Evolutionary conservation across 163 green algal genomes (phyloP), one percentile per base, ranked within the genome.

Genomic region (Chlamydomonas reinhardtii): DNA sequence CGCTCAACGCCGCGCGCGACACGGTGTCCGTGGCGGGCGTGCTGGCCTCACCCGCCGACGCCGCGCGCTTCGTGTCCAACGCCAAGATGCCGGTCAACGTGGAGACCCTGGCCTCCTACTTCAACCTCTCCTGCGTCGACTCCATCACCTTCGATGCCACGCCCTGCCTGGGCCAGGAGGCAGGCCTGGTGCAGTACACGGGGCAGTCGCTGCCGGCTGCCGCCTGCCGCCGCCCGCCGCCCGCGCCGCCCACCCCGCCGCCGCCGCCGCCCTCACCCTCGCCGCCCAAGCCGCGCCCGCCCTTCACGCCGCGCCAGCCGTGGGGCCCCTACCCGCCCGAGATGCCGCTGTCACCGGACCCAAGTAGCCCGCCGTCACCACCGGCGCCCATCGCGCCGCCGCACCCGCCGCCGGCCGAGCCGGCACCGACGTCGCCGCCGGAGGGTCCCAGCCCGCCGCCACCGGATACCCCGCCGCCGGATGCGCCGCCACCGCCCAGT

Each of bases 111-210:
- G 77, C 77, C 48, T 48, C 20, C 66, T 59, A 56, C n/a, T 85
- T 76, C 66, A 85, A 85, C 77, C 77, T 85, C 20, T 59, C 66
- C 8, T 85, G 77, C 77, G 20, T 15, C 43, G 77, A 85, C 31
- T 37, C 48, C 4, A 39, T 85, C 48, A 2, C 59, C 48, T 24
- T 85, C 11, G 66, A 85, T 43, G 77, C n/a, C 43, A 43, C 65
- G 59, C 22, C 77, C 1, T 85, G 77, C 39, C 6, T 68, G 19
- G 76, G 76, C 70, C 62, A 62, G 34, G 17, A n/a, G 24, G 76
- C 34, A 52, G n/a, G 43, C 29, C 16, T 59, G 16, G 17, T 68
- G 59, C 11, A 2, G 5, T 84, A 84, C 65, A 84, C 76, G 0
- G 65, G 65, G 43, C 64, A 75, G 65, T 5, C 11, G 25, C 70